phyloP scores from a whole-genome alignment of 1,284 basidiomycete genomes.

The Apiotrichum siamense region DNA sequence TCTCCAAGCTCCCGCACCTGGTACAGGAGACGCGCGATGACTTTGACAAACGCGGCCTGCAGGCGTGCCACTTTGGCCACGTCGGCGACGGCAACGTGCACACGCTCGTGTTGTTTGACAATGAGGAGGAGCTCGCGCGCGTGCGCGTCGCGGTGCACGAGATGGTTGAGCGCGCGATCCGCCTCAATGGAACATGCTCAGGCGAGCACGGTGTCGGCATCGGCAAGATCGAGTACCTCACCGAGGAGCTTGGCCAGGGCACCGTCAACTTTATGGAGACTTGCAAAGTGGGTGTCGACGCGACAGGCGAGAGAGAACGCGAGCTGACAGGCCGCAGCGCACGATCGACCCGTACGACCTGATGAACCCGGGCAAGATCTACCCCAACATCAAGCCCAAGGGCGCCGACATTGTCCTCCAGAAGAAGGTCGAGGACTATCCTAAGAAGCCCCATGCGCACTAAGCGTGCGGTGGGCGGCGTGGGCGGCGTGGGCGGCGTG shows the following conservation, averaged over 20 bases:
- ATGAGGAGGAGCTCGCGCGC: slow-evolving; percentile 38
- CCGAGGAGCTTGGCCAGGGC: slow-evolving; percentile 65
- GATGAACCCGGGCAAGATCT: slow-evolving; percentile 70
- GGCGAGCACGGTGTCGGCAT: slow-evolving; percentile 82
- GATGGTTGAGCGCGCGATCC: slow-evolving; percentile 50
- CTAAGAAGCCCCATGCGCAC: background rate
- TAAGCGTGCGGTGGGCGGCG: background rate
- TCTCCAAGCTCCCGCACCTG: slow-evolving; percentile 68
- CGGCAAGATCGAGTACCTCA: slow-evolving; percentile 61
- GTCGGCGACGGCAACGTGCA: slow-evolving; percentile 69
- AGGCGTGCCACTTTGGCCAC: slow-evolving; percentile 56
- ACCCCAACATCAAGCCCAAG: slow-evolving; percentile 38
- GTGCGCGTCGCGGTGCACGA: slow-evolving; percentile 49
- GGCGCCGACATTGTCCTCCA: background rate
- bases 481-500: background rate
- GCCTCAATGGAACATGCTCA: slow-evolving; percentile 50
- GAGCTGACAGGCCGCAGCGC: background rate
- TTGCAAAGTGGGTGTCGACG: slow-evolving; percentile 60
- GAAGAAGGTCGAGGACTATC: background rate
- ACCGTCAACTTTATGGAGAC: slow-evolving; percentile 72
- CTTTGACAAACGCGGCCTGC: slow-evolving; percentile 56
- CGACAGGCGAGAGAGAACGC: too few relatives aligned
- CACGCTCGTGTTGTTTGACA: slow-evolving; percentile 33
- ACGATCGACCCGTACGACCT: slow-evolving; percentile 65
- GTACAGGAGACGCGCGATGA: slow-evolving; percentile 72